phyloP scores from a whole-genome alignment of 768 basidiomycete genomes.

The Calocybe indica region DNA sequence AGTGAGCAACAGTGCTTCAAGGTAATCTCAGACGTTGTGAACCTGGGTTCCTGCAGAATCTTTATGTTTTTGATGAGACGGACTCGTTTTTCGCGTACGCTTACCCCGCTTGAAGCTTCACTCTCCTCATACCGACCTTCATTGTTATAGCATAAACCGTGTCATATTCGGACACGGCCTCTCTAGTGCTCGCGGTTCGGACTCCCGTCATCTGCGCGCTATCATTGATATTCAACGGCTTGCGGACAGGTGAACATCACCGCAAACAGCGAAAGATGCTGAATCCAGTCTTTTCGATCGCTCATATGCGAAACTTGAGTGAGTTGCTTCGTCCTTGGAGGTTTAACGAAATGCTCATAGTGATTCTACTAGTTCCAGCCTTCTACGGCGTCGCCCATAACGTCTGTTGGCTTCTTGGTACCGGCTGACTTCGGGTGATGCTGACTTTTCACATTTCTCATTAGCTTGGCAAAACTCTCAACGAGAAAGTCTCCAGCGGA shows the following conservation, averaged over 20 bases:
- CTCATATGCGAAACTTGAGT: conserved; percentile 35
- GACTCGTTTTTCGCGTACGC: conserved; percentile 17
- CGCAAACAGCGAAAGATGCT: conserved; percentile 36
- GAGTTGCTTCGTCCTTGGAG: neutral
- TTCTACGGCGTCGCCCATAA: conserved; percentile 25
- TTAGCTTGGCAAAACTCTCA: conserved; percentile 21
- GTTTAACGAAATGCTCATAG: neutral
- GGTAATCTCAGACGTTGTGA: neutral
- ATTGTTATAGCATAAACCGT: conserved; percentile 11
- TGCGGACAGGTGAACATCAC: conserved; percentile 30
- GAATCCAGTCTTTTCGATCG: conserved; percentile 36
- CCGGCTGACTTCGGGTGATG: neutral
- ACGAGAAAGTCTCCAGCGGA: conserved; percentile 18
- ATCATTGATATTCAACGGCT: too few relatives aligned
- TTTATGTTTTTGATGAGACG: conserved; percentile 22
- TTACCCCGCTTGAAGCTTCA: neutral
- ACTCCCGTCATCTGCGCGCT: too few relatives aligned
- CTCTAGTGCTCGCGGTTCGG: conserved; percentile 13
- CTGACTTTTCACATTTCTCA: neutral
- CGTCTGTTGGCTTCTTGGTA: conserved; percentile 12
- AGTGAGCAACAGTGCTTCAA: conserved; percentile 15
- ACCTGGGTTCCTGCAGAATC: conserved; percentile 18
- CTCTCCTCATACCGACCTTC: conserved; percentile 1
- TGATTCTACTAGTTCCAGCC: conserved; percentile 20
- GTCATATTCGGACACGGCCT: conserved; percentile 23